Base-by-base conservation (phyloP, 306 rosid genomes). In the Trichosanthes truncata region DNA sequence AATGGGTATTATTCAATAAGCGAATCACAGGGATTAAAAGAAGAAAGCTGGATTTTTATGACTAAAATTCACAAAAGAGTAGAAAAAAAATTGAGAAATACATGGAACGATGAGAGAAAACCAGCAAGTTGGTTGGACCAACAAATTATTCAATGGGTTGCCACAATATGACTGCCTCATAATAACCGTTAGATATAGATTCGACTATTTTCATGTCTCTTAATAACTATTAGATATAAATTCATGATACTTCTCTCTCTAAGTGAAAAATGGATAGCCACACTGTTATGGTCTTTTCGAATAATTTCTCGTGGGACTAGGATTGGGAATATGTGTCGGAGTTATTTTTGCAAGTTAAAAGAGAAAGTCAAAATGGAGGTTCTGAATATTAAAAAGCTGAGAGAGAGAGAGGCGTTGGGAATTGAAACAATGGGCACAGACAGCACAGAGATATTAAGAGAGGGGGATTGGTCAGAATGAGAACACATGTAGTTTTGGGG, bases 271-370 rank as follows among this genome's bases (percentile, higher is more conserved):
- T n/a, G n/a, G n/a, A n/a, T n/a, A n/a, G n/a, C n/a, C n/a, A n/a
- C n/a, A n/a, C n/a, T n/a, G n/a, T n/a, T n/a, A n/a, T n/a, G n/a
- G n/a, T n/a, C n/a, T n/a, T n/a, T n/a, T n/a, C n/a, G n/a, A n/a
- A n/a, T n/a, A n/a, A n/a, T n/a, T n/a, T n/a, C n/a, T n/a, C n/a
- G n/a, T n/a, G n/a, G n/a, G 33, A 10, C 7, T 7, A 3, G 23
- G 17, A 89, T 88, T 88, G 77, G 90, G 98, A 91, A 92, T 91
- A 83, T 87, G 96, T 88, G 98, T 91, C 92, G 91, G 95, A 2
- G 14, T 36, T 9, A 10, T 10, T 86, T 83, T 79, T 82, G 2
- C 14, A 26, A 72, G 57, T 81, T 83, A 82, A 87, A 69, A 55
- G 12, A 87, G 85, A 7, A 91, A 95, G 97, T 92, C 96, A 92